A percentile compares a stretch with the other conserved stretches of the same genome.
Conservation (phyloP, 2,329 filamentous ascomycete species). For the Onygenales sp. region DNA sequence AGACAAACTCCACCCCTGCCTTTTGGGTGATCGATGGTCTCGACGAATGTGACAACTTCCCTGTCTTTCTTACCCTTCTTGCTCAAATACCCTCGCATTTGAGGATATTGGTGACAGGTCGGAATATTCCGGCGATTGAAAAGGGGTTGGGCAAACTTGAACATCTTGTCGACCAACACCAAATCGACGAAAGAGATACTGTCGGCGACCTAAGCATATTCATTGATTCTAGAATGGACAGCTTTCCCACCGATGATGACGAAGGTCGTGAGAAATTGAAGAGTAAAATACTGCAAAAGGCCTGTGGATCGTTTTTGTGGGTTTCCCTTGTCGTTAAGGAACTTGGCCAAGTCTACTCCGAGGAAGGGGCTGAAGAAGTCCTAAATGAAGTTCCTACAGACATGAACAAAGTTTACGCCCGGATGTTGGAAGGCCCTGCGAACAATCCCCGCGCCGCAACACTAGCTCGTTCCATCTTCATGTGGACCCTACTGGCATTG, state of each 20-base stretch:
- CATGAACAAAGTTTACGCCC: constrained; percentile 27
- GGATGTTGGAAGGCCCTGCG: constrained; percentile 22
- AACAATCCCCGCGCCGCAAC: constrained; percentile 17
- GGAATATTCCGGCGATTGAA: constrained; percentile 17
- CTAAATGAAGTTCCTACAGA: constrained; percentile 23
- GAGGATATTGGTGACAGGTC: constrained; percentile 22
- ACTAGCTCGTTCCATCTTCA: constrained; percentile 26
- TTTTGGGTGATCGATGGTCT: constrained; percentile 16
- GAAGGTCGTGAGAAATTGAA: constrained; percentile 14
- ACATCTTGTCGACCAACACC: constrained; percentile 5
- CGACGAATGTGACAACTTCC: constrained; percentile 11
- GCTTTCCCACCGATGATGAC: constrained; percentile 3
- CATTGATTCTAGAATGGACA: constrained; percentile 4
- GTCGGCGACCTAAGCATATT: constrained; percentile 19
- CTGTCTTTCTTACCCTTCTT: background rate
- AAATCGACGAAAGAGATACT: constrained; percentile 14
- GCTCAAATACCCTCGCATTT: constrained; percentile 14
- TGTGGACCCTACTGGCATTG: constrained; percentile 26
- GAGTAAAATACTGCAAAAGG: constrained; percentile 25
- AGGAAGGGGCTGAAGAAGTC: constrained; percentile 19
- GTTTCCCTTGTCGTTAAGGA: constrained; percentile 24
- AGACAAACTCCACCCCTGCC: constrained; percentile 1
- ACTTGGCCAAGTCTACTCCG: constrained; percentile 17
- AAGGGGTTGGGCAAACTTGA: constrained; percentile 16
- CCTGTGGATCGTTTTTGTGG: constrained; percentile 30